phyloP scores from a whole-genome alignment of 768 basidiomycete species.

The Lentinula raphanica region DNA sequence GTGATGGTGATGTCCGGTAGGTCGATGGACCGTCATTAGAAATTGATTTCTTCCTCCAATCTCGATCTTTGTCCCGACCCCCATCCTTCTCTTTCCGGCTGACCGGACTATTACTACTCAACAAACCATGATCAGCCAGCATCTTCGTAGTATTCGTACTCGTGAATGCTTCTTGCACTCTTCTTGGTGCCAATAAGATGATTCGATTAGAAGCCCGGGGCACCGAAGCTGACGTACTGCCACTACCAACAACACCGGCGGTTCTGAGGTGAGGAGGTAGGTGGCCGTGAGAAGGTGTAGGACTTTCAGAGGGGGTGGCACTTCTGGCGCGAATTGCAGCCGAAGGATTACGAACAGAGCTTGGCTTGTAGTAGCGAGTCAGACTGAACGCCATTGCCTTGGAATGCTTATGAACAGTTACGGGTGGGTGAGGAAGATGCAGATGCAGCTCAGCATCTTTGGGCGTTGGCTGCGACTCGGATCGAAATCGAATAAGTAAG shows the following conservation, averaged over 20 bases:
- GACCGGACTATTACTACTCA: conserved; percentile 27
- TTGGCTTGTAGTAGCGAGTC: conserved; percentile 52
- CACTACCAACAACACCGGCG: not conserved
- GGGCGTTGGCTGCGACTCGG: conserved; percentile 22
- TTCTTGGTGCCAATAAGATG: conserved; percentile 68
- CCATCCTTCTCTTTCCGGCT: conserved; percentile 18
- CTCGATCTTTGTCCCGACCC: conserved; percentile 17
- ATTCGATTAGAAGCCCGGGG: conserved; percentile 24
- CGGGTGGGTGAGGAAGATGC: conserved; percentile 21
- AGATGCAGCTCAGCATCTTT: not conserved
- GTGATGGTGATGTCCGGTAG: not conserved
- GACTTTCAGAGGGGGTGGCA: not conserved
- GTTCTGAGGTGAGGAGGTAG: not conserved
- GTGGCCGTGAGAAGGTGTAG: not conserved
- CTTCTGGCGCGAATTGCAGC: conserved; percentile 7
- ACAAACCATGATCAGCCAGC: conserved; percentile 60
- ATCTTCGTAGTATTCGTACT: conserved; percentile 69
- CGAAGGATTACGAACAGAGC: conserved; percentile 13
- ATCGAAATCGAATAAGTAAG: conserved; percentile 44
- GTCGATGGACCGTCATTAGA: conserved; percentile 8
- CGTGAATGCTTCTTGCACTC: conserved; percentile 75
- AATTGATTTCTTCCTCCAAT: conserved; percentile 23
- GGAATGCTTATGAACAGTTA: conserved; percentile 79
- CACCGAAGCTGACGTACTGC: not conserved
- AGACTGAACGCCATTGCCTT: conserved; percentile 76